phyloP scores from a whole-genome alignment of 176 grass and related monocot species.

The Otatea glauca region DNA sequence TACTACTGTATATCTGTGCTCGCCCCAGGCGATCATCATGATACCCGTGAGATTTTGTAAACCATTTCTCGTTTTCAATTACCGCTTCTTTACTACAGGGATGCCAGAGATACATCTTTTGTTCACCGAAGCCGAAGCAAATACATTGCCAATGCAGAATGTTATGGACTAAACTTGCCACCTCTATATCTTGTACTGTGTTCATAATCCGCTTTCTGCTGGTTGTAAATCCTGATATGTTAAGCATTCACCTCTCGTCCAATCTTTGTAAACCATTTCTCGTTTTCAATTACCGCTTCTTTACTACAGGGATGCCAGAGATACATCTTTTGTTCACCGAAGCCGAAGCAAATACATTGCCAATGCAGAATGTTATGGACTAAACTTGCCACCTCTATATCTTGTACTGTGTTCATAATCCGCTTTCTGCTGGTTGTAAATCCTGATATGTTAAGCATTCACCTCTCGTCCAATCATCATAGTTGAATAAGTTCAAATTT shows the following conservation, averaged over 20 bases:
- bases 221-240: constrained; percentile 28
- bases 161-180: constrained; percentile 13
- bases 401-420: constrained; percentile 18
- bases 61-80: constrained; percentile 23
- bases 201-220: constrained; percentile 17
- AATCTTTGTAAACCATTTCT: constrained; percentile 41
- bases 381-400: not conserved
- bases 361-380: constrained; percentile 11
- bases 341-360: constrained; percentile 34
- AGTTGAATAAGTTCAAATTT: not conserved
- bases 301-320: constrained; percentile 37
- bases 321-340: constrained; percentile 31
- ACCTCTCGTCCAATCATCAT: not conserved
- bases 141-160: constrained; percentile 25
- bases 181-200: constrained; percentile 3
- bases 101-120: constrained; percentile 40
- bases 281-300: constrained; percentile 29
- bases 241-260: constrained; percentile 1
- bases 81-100: constrained; percentile 33
- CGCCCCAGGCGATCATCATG: constrained; percentile 32
- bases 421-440: constrained; percentile 28
- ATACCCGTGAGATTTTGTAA: constrained; percentile 45
- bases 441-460: constrained; percentile 16
- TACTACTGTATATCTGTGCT: constrained; percentile 41
- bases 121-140: constrained; percentile 10